phyloP scores from a whole-genome alignment of 1,284 basidiomycete genomes.

The Heterobasidion annosum region DNA sequence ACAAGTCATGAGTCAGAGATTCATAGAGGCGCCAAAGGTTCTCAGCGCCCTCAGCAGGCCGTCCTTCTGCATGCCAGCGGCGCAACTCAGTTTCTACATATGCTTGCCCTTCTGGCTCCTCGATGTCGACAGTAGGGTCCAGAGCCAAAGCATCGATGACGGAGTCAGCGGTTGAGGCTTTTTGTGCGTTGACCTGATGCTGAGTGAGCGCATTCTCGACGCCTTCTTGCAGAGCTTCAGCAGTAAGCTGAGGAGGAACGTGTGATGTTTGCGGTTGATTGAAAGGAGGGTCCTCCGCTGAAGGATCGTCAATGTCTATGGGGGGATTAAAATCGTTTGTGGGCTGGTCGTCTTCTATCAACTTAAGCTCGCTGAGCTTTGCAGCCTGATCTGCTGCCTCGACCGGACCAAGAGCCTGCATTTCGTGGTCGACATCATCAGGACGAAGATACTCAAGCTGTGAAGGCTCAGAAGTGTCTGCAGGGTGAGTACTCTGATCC shows the following conservation, averaged over 20 bases:
- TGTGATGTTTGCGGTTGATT: slow-evolving; percentile 10
- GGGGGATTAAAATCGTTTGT: slow-evolving; percentile 15
- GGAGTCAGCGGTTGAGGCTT: slow-evolving; percentile 8
- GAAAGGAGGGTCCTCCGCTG: slow-evolving; percentile 19
- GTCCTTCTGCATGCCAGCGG: slow-evolving; percentile 53
- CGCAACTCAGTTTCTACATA: slow-evolving; percentile 55
- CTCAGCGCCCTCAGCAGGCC: slow-evolving; percentile 51
- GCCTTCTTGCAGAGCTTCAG: slow-evolving; percentile 22
- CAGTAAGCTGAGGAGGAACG: slow-evolving; percentile 23
- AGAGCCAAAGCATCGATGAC: slow-evolving; percentile 13
- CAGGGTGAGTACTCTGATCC: slow-evolving; percentile 20
- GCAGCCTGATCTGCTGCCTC: slow-evolving; percentile 70
- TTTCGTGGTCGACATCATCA: slow-evolving; percentile 62
- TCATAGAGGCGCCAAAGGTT: slow-evolving; percentile 90
- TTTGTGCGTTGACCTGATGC: slow-evolving; percentile 18
- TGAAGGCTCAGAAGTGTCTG: slow-evolving; percentile 31
- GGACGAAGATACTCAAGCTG: slow-evolving; percentile 83
- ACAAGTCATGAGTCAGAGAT: slow-evolving; percentile 84
- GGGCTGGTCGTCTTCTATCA: slow-evolving; percentile 58
- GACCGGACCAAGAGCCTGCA: slow-evolving; percentile 88
- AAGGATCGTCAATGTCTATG: slow-evolving; percentile 38
- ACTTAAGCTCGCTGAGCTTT: slow-evolving; percentile 73
- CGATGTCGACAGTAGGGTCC: slow-evolving; percentile 29
- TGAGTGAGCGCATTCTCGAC: slow-evolving; percentile 41
- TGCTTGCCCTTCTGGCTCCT: slow-evolving; percentile 13